These are phyloP conservation scores for Mycena polygramma DNA, from an alignment of 768 basidiomycete genomes.

Conservation along the genomic window DNA sequence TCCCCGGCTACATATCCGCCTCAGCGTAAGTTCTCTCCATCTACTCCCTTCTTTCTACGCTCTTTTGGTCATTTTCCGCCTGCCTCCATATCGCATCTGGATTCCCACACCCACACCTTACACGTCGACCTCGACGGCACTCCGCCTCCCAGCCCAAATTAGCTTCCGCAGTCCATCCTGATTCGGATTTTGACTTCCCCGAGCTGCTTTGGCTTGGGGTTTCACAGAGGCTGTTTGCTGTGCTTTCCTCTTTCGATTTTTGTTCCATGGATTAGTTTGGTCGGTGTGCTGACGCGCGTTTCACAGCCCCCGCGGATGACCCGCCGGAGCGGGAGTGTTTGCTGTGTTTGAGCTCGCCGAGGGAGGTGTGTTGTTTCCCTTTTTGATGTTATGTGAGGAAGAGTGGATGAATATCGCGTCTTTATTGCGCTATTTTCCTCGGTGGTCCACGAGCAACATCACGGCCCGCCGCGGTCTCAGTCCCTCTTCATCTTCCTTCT, in stretches of 20 bases:
- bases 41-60: background rate
- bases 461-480: too few relatives aligned
- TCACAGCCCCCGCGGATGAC: conserved; percentile 60
- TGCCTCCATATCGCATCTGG: background rate
- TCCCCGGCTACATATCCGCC: conserved; percentile 64
- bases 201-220: too few relatives aligned
- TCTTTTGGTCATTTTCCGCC: background rate
- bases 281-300: background rate
- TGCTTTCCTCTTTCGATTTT: too few relatives aligned
- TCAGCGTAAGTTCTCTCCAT: conserved; percentile 40
- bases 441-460: too few relatives aligned
- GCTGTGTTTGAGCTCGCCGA: conserved; percentile 69
- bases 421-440: too few relatives aligned
- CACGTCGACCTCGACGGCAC: background rate
- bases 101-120: background rate
- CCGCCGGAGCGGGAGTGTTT: conserved; percentile 91
- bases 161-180: too few relatives aligned
- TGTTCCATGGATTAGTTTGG: too few relatives aligned
- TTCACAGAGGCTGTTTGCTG: too few relatives aligned
- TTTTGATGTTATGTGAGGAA: background rate
- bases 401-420: too few relatives aligned
- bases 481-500: too few relatives aligned
- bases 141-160: too few relatives aligned
- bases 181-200: too few relatives aligned
- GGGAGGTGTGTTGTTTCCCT: conserved; percentile 17